phyloP scores from a whole-genome alignment of 352 stramenopile species.

The Globisporangium spinosum region DNA sequence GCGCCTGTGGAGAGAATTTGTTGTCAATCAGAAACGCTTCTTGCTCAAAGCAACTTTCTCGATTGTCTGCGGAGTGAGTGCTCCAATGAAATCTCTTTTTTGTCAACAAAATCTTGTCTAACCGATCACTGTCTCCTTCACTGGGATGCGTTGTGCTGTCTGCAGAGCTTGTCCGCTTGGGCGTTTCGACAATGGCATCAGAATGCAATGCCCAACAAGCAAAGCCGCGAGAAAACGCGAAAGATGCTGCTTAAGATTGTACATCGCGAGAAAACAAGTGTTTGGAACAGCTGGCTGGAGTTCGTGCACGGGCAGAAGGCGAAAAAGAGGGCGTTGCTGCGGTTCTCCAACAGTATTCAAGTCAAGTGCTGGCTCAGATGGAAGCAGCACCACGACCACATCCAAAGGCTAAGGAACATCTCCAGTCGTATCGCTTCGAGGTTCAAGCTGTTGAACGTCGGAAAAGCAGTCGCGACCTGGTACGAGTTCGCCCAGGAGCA shows the following conservation, averaged over 20 bases:
- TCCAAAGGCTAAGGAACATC: slow-evolving; percentile 34
- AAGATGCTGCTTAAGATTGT: slow-evolving; percentile 49
- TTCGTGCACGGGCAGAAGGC: slow-evolving; percentile 51
- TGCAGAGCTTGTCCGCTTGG: slow-evolving; percentile 60
- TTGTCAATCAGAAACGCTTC: slow-evolving; percentile 58
- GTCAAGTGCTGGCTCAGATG: slow-evolving; percentile 68
- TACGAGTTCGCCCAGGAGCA: slow-evolving; percentile 60
- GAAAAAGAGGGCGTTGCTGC: slow-evolving; percentile 52
- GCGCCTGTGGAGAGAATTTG: slow-evolving; percentile 49
- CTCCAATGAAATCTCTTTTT: not conserved
- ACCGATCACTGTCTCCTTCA: not conserved
- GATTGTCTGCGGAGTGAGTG: slow-evolving; percentile 59
- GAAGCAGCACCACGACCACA: slow-evolving; percentile 39
- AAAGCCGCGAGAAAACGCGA: slow-evolving; percentile 45
- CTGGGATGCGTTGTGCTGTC: not conserved
- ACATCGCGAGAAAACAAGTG: slow-evolving; percentile 42
- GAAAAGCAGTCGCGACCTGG: slow-evolving; percentile 58
- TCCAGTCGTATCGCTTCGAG: slow-evolving; percentile 41
- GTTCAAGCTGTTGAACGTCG: slow-evolving; percentile 36
- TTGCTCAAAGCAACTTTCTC: slow-evolving; percentile 64
- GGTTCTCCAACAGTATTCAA: slow-evolving; percentile 56
- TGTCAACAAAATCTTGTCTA: not conserved
- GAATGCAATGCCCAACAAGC: slow-evolving; percentile 29
- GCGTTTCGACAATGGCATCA: slow-evolving; percentile 65
- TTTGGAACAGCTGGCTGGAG: slow-evolving; percentile 58